phyloP scores from a whole-genome alignment of 495 filamentous ascomycete species.

The Immersiella caudata region DNA sequence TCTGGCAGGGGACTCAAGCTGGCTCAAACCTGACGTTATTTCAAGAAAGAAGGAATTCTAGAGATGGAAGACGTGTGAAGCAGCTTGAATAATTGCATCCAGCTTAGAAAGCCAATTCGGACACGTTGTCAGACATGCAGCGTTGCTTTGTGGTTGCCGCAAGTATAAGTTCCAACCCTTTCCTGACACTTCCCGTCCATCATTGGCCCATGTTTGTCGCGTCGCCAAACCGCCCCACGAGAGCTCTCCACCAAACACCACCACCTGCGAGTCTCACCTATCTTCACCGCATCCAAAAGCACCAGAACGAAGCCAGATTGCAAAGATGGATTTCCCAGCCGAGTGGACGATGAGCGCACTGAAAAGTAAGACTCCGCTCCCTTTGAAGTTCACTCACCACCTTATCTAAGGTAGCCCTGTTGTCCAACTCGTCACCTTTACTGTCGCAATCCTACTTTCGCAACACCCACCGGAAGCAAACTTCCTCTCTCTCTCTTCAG shows the following conservation, averaged over 20 bases:
- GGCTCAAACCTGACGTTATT: background rate
- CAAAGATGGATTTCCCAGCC: background rate
- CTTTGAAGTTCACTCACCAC: background rate
- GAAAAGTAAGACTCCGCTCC: background rate
- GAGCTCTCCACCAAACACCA: slow-evolving; percentile 5
- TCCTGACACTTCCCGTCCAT: background rate
- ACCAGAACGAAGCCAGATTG: background rate
- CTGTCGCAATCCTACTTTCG: background rate
- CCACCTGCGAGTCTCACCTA: background rate
- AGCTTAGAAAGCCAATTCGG: background rate
- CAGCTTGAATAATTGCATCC: background rate
- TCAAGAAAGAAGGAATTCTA: background rate
- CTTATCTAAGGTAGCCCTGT: background rate
- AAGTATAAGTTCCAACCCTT: background rate
- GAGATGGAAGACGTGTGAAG: background rate
- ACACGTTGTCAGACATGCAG: background rate
- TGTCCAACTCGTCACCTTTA: background rate
- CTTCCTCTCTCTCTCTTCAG: too few species aligned
- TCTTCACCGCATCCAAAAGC: slow-evolving; percentile 1
- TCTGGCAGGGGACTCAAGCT: background rate
- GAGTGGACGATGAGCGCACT: background rate
- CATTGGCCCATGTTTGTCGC: background rate
- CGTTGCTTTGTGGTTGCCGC: background rate
- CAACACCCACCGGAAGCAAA: too few species aligned
- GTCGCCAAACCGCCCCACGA: slow-evolving; percentile 8